Base-by-base conservation (phyloP, 352 stramenopile genomes). In the Pythium dissimile region DNA sequence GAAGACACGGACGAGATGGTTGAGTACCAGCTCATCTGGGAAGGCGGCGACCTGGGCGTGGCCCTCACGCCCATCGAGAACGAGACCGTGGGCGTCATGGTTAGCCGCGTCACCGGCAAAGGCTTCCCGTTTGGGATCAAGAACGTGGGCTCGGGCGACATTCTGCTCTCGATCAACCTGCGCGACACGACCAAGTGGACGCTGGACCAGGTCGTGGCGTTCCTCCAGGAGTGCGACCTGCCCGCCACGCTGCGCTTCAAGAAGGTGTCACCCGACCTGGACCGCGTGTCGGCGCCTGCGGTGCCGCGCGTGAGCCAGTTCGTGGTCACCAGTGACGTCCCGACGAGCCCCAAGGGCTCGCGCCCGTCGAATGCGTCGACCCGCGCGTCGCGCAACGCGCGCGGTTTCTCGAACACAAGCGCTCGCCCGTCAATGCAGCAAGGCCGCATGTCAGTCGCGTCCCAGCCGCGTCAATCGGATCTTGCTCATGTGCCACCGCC, bases 21-120 rank as follows among this genome's bases (percentile, higher is more conserved):
- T 57, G 84, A 94, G 71, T 94, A 94, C 71, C 84, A 94, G 64
- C 75, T 94, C 52, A 94, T 94, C 64, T 94, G 84, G 84, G 84
- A 94, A 54, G 84, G 84, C 31, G 84, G 84, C 30, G 84, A 94
- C 60, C 58, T 94, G 55, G 84, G 84, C 46, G 81, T 94, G 21
- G 84, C 84, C 42, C 81, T 94, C 52, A 94, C 84, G 54, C 86
- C 80, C 31, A 59, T 88, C 30, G 80, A 92, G 47, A 79, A 71
- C 18, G 69, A 62, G 13, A 63, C 67, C 27, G 67, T 69, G 24
- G 69, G 84, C 56, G 82, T 94, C 42, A 74, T 76, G 26, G 84
- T 94, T 46, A 92, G 80, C 41, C 84, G 84, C 49, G 77, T 92
- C 20, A 94, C 84, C 1, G 84, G 84, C 59, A 94, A 94, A 49